These are phyloP conservation scores for Gossypium anomalum DNA, from an alignment of 345 rosid species.

Conservation along the genomic window DNA sequence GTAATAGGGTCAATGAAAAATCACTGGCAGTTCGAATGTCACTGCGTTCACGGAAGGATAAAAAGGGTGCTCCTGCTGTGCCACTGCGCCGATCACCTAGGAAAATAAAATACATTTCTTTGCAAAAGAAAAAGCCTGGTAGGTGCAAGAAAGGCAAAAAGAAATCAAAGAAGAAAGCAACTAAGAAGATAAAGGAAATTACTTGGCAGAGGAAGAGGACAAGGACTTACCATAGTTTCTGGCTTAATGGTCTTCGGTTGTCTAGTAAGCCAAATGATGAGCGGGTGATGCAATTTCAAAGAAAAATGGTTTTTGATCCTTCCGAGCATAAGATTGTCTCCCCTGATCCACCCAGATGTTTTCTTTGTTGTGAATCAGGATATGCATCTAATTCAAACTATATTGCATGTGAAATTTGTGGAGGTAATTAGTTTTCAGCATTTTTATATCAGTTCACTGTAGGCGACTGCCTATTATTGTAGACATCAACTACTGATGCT, in stretches of 20 bases:
- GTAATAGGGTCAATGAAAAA: conserved; percentile 33
- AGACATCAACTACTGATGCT: background rate
- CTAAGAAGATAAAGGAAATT: conserved; percentile 35
- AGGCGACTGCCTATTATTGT: background rate
- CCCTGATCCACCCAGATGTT: conserved; percentile 58
- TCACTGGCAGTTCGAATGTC: conserved; percentile 32
- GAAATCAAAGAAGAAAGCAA: conserved; percentile 39
- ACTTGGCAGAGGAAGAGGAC: conserved; percentile 63
- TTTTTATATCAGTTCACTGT: background rate
- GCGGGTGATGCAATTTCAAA: conserved; percentile 53
- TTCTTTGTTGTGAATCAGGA: conserved; percentile 56
- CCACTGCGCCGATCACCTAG: conserved; percentile 89
- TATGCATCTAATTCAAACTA: conserved; percentile 37
- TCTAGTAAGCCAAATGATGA: conserved; percentile 68
- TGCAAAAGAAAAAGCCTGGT: conserved; percentile 38
- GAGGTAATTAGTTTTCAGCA: conserved; percentile 43
- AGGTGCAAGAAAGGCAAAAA: conserved; percentile 46
- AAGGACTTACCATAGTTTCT: conserved; percentile 45
- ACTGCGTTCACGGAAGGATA: conserved; percentile 36
- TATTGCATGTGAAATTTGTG: conserved; percentile 77
- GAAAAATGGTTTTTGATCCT: conserved; percentile 36
- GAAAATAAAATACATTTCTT: conserved; percentile 38
- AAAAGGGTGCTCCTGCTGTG: conserved; percentile 44
- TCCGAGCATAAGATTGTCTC: conserved; percentile 27
- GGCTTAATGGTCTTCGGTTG: conserved; percentile 81